These are phyloP conservation scores for Debaryomyces sp. DNA, from an alignment of 1,139 yeast species.

Conservation along the genomic window DNA sequence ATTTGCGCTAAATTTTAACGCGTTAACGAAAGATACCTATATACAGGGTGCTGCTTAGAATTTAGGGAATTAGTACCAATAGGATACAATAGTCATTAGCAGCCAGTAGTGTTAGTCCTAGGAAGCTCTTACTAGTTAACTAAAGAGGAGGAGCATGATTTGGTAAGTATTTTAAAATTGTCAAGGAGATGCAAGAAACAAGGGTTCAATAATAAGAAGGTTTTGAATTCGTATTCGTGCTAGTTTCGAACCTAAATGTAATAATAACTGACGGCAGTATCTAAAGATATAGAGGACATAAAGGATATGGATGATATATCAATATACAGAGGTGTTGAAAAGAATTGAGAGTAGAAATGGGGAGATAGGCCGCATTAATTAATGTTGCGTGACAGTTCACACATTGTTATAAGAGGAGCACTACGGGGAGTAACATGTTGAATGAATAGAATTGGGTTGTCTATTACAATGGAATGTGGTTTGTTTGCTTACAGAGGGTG, in stretches of 20 bases:
- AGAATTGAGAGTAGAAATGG: background rate
- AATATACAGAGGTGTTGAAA: background rate
- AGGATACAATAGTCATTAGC: background rate
- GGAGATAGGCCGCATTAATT: background rate
- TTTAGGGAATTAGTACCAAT: background rate
- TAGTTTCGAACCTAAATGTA: background rate
- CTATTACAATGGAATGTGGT: background rate
- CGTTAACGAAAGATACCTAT: background rate
- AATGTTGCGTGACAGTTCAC: background rate
- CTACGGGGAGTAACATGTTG: background rate
- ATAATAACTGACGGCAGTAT: background rate
- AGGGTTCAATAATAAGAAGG: background rate
- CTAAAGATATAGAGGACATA: background rate
- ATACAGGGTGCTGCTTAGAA: conserved; percentile 2
- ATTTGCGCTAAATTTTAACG: conserved; percentile 3
- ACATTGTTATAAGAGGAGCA: background rate
- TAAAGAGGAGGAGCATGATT: background rate
- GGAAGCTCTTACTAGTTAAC: background rate
- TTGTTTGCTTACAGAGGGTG: background rate
- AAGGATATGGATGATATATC: background rate
- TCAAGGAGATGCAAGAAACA: background rate
- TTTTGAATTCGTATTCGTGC: background rate
- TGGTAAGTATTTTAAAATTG: background rate
- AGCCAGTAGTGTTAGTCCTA: background rate
- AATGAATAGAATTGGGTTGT: background rate